phyloP scores from a whole-genome alignment of 2,329 filamentous ascomycete species.

The Aschersonia sp. region DNA sequence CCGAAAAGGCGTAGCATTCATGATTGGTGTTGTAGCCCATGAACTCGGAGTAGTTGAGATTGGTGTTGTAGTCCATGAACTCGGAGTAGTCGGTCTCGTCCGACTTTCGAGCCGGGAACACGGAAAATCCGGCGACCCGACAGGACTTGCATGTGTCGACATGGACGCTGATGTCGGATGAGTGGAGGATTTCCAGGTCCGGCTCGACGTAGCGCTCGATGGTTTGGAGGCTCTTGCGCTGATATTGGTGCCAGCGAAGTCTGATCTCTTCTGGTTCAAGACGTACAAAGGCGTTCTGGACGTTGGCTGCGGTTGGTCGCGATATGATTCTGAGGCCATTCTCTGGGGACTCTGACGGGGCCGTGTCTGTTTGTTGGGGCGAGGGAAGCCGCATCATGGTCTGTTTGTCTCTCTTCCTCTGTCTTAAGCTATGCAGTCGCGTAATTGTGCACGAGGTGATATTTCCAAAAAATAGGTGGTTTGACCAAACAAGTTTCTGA shows the following conservation, averaged over 20 bases:
- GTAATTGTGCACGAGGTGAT: no score
- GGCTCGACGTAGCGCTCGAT: background rate
- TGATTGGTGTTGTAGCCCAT: conserved; percentile 1
- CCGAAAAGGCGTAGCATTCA: conserved; percentile 5
- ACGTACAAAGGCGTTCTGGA: background rate
- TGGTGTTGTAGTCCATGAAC: conserved; percentile 3
- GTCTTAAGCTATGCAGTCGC: no score
- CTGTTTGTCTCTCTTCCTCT: no score
- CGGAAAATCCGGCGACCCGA: no score
- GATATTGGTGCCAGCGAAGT: background rate
- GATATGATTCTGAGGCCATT: background rate
- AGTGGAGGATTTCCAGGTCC: conserved; percentile 1
- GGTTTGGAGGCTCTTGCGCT: background rate
- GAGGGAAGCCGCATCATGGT: no score
- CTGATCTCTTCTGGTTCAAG: background rate
- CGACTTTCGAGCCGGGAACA: background rate
- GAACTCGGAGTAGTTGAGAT: conserved; percentile 1
- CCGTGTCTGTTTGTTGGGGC: no score
- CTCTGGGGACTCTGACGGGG: no score
- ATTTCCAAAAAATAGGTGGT: no score
- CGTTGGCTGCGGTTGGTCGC: background rate
- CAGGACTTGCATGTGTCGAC: background rate
- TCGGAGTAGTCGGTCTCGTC: conserved; percentile 1
- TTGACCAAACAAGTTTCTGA: no score
- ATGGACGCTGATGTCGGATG: background rate